Evolutionary conservation across 1,284 basidiomycete species (phyloP).

Genomic region (Fomitopsis schrenkii): DNA sequence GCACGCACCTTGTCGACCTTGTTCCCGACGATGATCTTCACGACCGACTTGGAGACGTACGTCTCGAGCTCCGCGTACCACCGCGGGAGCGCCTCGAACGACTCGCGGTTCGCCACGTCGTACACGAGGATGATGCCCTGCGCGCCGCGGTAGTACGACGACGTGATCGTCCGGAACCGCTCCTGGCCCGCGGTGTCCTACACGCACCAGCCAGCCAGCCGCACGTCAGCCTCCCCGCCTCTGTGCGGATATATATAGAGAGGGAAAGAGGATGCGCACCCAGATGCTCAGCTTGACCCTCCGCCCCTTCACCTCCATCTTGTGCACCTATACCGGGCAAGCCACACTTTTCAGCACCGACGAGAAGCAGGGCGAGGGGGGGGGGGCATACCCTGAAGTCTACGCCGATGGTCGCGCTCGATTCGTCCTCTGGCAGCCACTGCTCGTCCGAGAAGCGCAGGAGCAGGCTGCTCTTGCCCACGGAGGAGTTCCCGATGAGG

Average conservation of each 20-base stretch:
- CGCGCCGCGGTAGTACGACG: slow-evolving; percentile 89
- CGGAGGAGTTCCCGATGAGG: slow-evolving; percentile 85
- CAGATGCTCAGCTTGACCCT: slow-evolving; percentile 82
- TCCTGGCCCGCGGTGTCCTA: slow-evolving; percentile 92
- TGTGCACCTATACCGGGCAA: slow-evolving; percentile 53
- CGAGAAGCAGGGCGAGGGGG: no score
- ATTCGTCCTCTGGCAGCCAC: slow-evolving; percentile 94
- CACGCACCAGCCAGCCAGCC: not conserved
- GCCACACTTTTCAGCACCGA: not conserved
- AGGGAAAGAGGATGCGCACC: slow-evolving; percentile 37
- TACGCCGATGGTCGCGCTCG: slow-evolving; percentile 90
- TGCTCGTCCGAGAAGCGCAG: slow-evolving; percentile 96
- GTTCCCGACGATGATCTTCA: slow-evolving; percentile 94
- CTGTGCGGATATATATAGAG: no score
- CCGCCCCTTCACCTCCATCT: slow-evolving; percentile 77
- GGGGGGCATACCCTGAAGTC: slow-evolving; percentile 64
- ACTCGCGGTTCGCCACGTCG: slow-evolving; percentile 87
- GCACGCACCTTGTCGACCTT: slow-evolving; percentile 85
- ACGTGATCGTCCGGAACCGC: slow-evolving; percentile 88
- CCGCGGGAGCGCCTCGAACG: slow-evolving; percentile 87
- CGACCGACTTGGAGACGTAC: slow-evolving; percentile 84
- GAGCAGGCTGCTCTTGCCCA: slow-evolving; percentile 88
- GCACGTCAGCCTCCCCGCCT: not conserved
- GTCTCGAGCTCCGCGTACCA: slow-evolving; percentile 97
- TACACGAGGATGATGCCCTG: slow-evolving; percentile 96